Conservation (phyloP, 306 rosid genomes). For the Fragaria vesca region DNA sequence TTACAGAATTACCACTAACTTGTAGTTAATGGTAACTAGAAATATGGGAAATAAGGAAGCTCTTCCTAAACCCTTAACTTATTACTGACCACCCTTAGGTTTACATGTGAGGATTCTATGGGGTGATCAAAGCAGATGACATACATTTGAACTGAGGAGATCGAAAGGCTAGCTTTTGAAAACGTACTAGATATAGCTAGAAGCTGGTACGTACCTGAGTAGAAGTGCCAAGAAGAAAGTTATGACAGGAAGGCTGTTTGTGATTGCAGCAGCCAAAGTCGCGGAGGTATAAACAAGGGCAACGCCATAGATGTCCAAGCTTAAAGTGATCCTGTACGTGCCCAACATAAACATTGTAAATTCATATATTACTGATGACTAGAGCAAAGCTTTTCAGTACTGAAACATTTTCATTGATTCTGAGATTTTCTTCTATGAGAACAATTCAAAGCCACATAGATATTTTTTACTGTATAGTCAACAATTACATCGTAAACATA, state of each 20-base stretch:
- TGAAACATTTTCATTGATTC: too few relatives aligned
- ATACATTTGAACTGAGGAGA: not conserved
- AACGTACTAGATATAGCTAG: not conserved
- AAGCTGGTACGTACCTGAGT: constrained; percentile 40
- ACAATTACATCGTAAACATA: too few relatives aligned
- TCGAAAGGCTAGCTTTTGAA: not conserved
- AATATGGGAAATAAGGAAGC: too few relatives aligned
- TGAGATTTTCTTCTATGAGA: too few relatives aligned
- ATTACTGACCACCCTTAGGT: not conserved
- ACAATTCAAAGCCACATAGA: too few relatives aligned
- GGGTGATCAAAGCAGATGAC: not conserved
- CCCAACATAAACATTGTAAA: not conserved
- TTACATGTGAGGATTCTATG: not conserved
- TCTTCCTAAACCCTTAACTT: too few relatives aligned
- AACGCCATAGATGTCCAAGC: constrained; percentile 55
- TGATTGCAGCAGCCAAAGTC: constrained; percentile 71
- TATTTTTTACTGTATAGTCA: too few relatives aligned
- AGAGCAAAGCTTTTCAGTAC: too few relatives aligned
- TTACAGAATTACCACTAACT: too few relatives aligned
- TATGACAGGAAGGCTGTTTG: constrained; percentile 77
- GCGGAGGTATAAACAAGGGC: constrained; percentile 68
- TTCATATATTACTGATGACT: not conserved
- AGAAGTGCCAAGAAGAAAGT: constrained; percentile 76
- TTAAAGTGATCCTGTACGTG: constrained; percentile 51
- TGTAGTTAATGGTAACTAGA: too few relatives aligned